Percentiles rank a stretch among this genome's conserved stretches.
Evolutionary conservation across 306 rosid genomes (phyloP).

Genomic region (Trifolium dubium): DNA sequence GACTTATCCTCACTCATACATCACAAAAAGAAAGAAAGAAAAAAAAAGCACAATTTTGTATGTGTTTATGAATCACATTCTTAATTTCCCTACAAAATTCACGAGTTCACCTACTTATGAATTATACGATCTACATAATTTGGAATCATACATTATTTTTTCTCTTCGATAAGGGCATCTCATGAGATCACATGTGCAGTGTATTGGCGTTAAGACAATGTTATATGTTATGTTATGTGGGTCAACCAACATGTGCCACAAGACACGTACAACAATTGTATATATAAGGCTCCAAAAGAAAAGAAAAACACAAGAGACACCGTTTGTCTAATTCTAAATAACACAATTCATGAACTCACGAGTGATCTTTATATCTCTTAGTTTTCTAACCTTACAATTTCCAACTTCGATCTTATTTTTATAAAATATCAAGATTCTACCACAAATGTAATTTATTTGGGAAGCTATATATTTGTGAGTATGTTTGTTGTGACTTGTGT

Average conservation of each 20-base stretch:
- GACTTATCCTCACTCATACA: too few relatives aligned
- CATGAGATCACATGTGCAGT: conserved; percentile 43
- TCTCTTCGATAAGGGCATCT: conserved; percentile 30
- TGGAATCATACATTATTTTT: conserved; percentile 34
- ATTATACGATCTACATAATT: neutral
- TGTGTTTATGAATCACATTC: neutral
- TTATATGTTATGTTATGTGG: conserved; percentile 38
- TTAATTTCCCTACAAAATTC: conserved; percentile 13
- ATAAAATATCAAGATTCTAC: neutral
- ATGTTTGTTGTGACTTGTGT: conserved; percentile 8
- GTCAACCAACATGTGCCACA: conserved; percentile 47
- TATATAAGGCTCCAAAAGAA: neutral
- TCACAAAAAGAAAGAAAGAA: too few relatives aligned
- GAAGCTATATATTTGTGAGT: conserved; percentile 9
- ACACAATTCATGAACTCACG: neutral
- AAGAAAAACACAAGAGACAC: neutral
- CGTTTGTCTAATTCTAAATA: conserved; percentile 24
- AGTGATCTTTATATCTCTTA: conserved; percentile 1
- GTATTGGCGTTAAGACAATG: conserved; percentile 39
- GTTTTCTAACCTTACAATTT: neutral
- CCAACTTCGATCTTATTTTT: neutral
- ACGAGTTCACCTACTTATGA: conserved; percentile 6
- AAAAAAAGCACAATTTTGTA: neutral
- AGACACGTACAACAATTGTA: neutral
- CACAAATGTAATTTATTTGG: neutral